Evolutionary conservation across 495 filamentous ascomycete species (phyloP), one percentile per base, ranked within the genome.

Genomic region (Filosporella fistucella): DNA sequence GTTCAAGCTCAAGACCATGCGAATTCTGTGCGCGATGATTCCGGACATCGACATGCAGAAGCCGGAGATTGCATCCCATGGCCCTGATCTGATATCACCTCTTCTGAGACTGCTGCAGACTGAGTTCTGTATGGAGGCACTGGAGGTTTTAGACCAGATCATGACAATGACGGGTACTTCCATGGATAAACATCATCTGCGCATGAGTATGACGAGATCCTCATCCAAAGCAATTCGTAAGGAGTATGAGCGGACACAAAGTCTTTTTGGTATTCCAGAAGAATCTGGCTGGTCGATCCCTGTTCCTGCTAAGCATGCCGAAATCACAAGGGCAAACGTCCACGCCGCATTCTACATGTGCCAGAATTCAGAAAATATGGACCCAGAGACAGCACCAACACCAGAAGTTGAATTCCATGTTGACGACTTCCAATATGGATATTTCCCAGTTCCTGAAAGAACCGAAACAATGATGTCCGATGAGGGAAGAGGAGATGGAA

Each of bases 281-380:
- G 86, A 89, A 21, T 91, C 86, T 2, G 93, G 93, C 6, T 99
- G 93, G 93, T 90, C 94, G 1, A 87, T 99, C 26, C 93, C 94
- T 1, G 85, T 91, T 66, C 93, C 93, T 16, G 91, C 91, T 2
- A 82, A 83, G 38, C 88, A 95, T 64, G 89, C 91, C 2, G 80
- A 79, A 38, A 80, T 78, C 32, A 96, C 91, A 10, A 76, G 91
- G 28, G 76, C 82, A 45, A 97, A 97, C 59, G 91, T 97, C n/a
- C 91, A 96, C 56, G 88, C 90, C 0, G 90, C 93, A 3, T 96
- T 95, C 63, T 93, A 96, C 63, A 95, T 89, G 42, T 95, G 91
- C 52, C 78, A 77, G 38, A 70, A 65, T 51, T 75, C 78, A 20
- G 84, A 88, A 44, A 68, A 70, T 38, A 65, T 71, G 52, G 71